These are phyloP conservation scores for Bipolaris sorokiniana DNA, from an alignment of 2,329 filamentous ascomycete species.

Conservation along the genomic window DNA sequence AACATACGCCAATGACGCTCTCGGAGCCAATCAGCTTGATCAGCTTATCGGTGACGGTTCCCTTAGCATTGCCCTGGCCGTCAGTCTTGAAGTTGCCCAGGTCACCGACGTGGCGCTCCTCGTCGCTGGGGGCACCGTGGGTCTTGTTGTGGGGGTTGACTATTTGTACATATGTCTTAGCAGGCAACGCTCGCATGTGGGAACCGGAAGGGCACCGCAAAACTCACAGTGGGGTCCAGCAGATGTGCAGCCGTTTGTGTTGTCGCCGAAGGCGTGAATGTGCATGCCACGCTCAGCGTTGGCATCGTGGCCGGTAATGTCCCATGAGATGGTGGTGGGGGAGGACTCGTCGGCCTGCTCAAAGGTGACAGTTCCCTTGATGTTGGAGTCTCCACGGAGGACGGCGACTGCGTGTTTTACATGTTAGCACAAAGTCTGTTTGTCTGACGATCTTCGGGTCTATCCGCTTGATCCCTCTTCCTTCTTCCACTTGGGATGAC, in stretches of 20 bases:
- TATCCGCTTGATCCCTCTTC: background rate
- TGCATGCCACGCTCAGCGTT: constrained; percentile 98
- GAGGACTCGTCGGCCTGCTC: constrained; percentile 85
- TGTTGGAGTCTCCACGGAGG: constrained; percentile 95
- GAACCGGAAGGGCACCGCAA: background rate
- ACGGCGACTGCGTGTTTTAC: constrained; percentile 73
- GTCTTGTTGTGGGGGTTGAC: constrained; percentile 95
- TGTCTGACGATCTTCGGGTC: background rate
- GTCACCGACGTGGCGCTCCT: constrained; percentile 92
- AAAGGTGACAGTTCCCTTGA: constrained; percentile 92
- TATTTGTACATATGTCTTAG: constrained; percentile 47
- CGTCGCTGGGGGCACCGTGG: constrained; percentile 85
- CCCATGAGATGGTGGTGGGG: constrained; percentile 87
- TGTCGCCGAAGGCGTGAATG: constrained; percentile 98
- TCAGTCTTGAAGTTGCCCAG: constrained; percentile 98
- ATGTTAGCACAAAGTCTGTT: constrained; percentile 11
- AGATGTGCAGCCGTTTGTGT: constrained; percentile 99
- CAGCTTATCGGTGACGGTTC: constrained; percentile 77
- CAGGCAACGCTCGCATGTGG: background rate
- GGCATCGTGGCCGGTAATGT: constrained; percentile 89
- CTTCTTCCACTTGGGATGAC: background rate
- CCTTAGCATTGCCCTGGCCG: constrained; percentile 86
- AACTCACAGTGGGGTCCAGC: constrained; percentile 93
- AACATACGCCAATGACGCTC: constrained; percentile 85
- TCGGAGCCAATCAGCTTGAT: constrained; percentile 96